Conservation (phyloP, 257 asterid genomes). For the Petunia secreta region DNA sequence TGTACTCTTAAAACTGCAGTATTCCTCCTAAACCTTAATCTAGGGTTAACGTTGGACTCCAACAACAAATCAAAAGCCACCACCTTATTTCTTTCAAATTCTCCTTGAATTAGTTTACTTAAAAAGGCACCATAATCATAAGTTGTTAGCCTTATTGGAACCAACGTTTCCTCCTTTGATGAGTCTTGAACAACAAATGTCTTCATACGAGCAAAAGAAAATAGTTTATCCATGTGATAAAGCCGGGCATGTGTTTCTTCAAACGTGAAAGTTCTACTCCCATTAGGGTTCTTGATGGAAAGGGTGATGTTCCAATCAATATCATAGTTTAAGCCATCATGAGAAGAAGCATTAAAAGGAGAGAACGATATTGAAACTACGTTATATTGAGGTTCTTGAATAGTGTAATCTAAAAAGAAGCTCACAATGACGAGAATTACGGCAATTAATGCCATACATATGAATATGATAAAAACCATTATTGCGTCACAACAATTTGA, state of each 20-base stretch:
- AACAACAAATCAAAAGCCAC: conserved; percentile 19
- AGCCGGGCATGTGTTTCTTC: conserved; percentile 10
- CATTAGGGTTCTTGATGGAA: conserved; percentile 15
- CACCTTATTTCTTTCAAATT: neutral
- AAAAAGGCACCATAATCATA: neutral
- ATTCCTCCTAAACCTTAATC: neutral
- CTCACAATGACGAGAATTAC: too few relatives aligned
- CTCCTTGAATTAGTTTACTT: neutral
- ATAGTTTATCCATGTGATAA: conserved; percentile 14
- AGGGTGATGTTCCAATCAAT: conserved; percentile 5
- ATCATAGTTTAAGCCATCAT: too few relatives aligned
- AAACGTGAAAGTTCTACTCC: neutral
- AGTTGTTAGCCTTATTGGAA: neutral
- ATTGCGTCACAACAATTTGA: too few relatives aligned
- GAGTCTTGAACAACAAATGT: neutral
- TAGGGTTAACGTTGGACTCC: neutral
- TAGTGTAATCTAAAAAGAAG: too few relatives aligned
- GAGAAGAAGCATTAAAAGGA: too few relatives aligned
- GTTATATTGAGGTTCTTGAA: too few relatives aligned
- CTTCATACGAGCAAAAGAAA: neutral
- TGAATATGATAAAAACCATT: too few relatives aligned
- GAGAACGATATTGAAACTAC: too few relatives aligned
- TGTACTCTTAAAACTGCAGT: neutral
- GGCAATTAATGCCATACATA: too few relatives aligned
- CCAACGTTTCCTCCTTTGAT: neutral